Evolutionary conservation across 306 rosid genomes (phyloP).

Genomic region (Gastrolobium bilobum): DNA sequence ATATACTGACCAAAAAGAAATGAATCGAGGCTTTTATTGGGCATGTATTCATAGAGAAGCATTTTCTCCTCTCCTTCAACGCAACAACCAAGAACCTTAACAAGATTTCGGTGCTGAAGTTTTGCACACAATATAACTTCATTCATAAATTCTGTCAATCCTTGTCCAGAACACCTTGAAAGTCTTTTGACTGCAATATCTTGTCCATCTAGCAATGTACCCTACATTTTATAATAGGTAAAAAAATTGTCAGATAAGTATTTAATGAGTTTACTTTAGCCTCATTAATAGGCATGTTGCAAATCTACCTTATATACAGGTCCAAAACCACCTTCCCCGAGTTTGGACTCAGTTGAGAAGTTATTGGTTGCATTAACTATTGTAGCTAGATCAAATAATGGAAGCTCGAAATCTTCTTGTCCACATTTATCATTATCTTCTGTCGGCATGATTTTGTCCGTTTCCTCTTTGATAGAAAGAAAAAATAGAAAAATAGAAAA

Average conservation of each 20-base stretch:
- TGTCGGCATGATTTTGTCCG: background rate
- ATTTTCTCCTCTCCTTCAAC: constrained; percentile 9
- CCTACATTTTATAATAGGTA: background rate
- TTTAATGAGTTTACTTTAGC: background rate
- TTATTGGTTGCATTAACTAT: constrained; percentile 56
- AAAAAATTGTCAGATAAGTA: background rate
- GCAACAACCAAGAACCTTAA: constrained; percentile 27
- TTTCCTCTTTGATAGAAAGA: background rate
- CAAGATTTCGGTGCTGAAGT: constrained; percentile 35
- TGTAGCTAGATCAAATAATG: constrained; percentile 46
- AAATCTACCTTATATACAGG: constrained; percentile 61
- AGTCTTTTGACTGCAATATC: constrained; percentile 37
- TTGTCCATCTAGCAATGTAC: constrained; percentile 15
- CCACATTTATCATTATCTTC: background rate
- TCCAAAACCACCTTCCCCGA: constrained; percentile 77
- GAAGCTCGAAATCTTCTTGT: constrained; percentile 60
- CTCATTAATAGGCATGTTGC: background rate
- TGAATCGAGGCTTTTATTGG: background rate
- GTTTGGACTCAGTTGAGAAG: constrained; percentile 54
- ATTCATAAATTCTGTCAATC: constrained; percentile 17
- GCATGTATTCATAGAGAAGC: constrained; percentile 29
- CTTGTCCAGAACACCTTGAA: constrained; percentile 8
- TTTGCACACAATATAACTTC: constrained; percentile 7
- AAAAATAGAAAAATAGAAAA: no score
- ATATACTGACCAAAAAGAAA: constrained; percentile 1